Evolutionary conservation across 495 filamentous ascomycete species (phyloP).

Genomic region (Chaetomium fimeti): DNA sequence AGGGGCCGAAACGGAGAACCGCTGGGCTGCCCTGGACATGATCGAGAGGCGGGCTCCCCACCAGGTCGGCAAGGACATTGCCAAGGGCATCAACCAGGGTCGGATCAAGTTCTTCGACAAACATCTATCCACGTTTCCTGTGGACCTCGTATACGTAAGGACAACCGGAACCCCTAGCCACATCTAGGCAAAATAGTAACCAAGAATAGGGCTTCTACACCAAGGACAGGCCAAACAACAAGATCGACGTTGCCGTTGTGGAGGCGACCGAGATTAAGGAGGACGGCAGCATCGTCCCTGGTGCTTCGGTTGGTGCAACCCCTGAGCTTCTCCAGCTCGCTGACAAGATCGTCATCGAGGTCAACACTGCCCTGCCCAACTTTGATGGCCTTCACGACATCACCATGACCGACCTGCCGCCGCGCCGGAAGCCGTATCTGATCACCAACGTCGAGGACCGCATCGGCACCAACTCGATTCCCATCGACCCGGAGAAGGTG

Average conservation of each 20-base stretch:
- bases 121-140: slow-evolving; percentile 89
- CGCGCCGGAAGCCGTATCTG: slow-evolving; percentile 78
- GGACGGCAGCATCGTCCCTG: slow-evolving; percentile 85
- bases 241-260: slow-evolving; percentile 79
- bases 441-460: slow-evolving; percentile 77
- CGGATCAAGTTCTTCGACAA: slow-evolving; percentile 92
- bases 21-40: slow-evolving; percentile 85
- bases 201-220: slow-evolving; percentile 66
- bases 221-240: slow-evolving; percentile 67
- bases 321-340: slow-evolving; percentile 88
- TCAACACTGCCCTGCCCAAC: slow-evolving; percentile 81
- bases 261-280: slow-evolving; percentile 91
- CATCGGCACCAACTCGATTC: slow-evolving; percentile 80
- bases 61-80: slow-evolving; percentile 88
- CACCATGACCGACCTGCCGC: slow-evolving; percentile 79
- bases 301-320: slow-evolving; percentile 80
- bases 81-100: slow-evolving; percentile 86
- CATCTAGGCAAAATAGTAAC: background rate
- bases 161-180: too few species aligned
- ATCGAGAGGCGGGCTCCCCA: slow-evolving; percentile 82
- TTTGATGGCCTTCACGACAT: slow-evolving; percentile 93
- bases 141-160: slow-evolving; percentile 69
- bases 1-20: slow-evolving; percentile 87
- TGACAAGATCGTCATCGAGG: slow-evolving; percentile 90
- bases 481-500: slow-evolving; percentile 85